Evolutionary conservation across 2,329 filamentous ascomycete genomes (phyloP).

Genomic region (Colletotrichum acutatum): DNA sequence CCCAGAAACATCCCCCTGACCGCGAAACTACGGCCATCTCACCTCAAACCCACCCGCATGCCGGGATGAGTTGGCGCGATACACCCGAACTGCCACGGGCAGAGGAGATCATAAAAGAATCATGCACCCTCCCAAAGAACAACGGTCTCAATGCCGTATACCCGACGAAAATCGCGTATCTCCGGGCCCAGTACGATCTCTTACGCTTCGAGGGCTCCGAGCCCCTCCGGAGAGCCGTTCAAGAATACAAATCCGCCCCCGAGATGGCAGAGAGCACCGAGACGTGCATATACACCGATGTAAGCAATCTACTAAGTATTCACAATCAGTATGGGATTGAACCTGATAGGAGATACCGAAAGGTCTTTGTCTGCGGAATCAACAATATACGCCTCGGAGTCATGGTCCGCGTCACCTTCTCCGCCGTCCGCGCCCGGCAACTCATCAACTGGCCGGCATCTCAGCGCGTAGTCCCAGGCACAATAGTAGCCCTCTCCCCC

Average conservation of each 20-base stretch:
- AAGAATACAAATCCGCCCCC: slow-evolving; percentile 62
- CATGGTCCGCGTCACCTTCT: slow-evolving; percentile 77
- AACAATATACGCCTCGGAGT: slow-evolving; percentile 60
- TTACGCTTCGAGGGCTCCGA: slow-evolving; percentile 80
- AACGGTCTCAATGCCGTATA: slow-evolving; percentile 70
- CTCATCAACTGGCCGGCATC: slow-evolving; percentile 73
- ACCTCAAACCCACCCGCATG: not conserved
- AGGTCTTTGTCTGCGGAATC: slow-evolving; percentile 9
- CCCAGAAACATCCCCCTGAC: not conserved
- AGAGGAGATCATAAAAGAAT: slow-evolving; percentile 59
- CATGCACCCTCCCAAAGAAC: slow-evolving; percentile 48
- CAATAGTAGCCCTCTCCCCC: slow-evolving; percentile 63
- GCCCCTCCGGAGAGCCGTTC: slow-evolving; percentile 75
- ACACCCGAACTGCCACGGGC: slow-evolving; percentile 66
- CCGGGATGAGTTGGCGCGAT: not conserved
- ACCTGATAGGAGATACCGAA: not conserved
- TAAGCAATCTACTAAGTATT: slow-evolving; percentile 45
- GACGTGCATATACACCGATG: slow-evolving; percentile 77
- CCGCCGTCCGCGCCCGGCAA: slow-evolving; percentile 71
- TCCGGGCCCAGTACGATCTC: slow-evolving; percentile 79
- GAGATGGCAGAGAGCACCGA: slow-evolving; percentile 66
- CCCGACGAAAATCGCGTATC: slow-evolving; percentile 70
- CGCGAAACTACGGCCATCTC: not conserved
- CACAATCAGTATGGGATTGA: not conserved
- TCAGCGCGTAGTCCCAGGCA: slow-evolving; percentile 62